phyloP scores from a whole-genome alignment of 2,329 filamentous ascomycete species.

The Curvularia sp. region DNA sequence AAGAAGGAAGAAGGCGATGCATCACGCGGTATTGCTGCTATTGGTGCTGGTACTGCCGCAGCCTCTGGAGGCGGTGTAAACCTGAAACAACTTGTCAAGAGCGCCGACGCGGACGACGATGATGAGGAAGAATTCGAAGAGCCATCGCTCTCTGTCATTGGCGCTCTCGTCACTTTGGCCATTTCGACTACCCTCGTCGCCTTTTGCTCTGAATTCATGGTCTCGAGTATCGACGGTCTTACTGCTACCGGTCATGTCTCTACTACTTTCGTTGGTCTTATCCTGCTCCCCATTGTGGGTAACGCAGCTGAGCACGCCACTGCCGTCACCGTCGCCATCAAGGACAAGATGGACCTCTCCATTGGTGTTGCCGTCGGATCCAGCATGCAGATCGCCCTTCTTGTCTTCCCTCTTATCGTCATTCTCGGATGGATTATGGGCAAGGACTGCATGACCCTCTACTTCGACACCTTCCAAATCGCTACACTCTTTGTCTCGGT shows the following conservation, averaged over 20 bases:
- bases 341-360: constrained; percentile 73
- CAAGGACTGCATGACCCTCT: constrained; percentile 71
- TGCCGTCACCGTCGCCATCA: constrained; percentile 66
- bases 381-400: constrained; percentile 69
- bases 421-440: constrained; percentile 68
- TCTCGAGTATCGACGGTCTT: constrained; percentile 64
- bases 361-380: constrained; percentile 71
- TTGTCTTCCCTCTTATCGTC: constrained; percentile 67
- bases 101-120: constrained; percentile 48
- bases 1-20: constrained; percentile 60
- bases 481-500: constrained; percentile 65
- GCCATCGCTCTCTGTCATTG: constrained; percentile 74
- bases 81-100: constrained; percentile 55
- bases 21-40: constrained; percentile 58
- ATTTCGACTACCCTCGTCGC: constrained; percentile 81
- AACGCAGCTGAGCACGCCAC: constrained; percentile 72
- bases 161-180: constrained; percentile 74
- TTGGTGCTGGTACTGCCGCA: constrained; percentile 61
- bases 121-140: constrained; percentile 75
- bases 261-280: constrained; percentile 68
- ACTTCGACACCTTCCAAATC: constrained; percentile 89
- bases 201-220: constrained; percentile 74
- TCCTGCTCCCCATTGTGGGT: constrained; percentile 69
- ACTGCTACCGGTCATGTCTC: constrained; percentile 59
- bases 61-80: constrained; percentile 59